Base-by-base conservation (phyloP, 1,284 basidiomycete genomes). In the Nidula niveotomentosa region DNA sequence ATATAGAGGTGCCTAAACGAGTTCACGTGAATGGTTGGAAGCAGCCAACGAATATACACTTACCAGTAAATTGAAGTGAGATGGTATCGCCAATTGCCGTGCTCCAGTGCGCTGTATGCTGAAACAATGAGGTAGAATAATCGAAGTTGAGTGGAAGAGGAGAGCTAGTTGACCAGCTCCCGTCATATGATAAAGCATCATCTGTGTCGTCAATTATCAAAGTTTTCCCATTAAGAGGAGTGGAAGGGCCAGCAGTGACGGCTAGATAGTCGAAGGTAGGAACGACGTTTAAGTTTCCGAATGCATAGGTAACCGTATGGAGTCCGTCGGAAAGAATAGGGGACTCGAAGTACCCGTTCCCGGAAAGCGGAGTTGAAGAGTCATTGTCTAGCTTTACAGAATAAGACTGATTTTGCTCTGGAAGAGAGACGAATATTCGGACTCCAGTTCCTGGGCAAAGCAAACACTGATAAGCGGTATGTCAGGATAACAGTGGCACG, bases 221-320 rank as follows among this genome's bases (percentile, higher is more conserved):
- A 3, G 69, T 72, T 41, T 62, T 63, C 18, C 69, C 68, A 15
- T 63, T 57, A 18, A 77, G 58, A 18, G 64, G 59, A 23, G 73
- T 76, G 18, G 67, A 67, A 8, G 55, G 53, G 6, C 74, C 71
- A 41, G 74, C 69, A 30, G 65, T 68, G 34, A 76, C 63, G 8
- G 71, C 66, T 15, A 75, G 52, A 55, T 73, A 77, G 56, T 77
- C 75, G 41, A 77, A 68, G 6, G 65, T 60, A 9, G 74, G 69
- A 34, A 60, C 54, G 10, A 62, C 53, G 23, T 56, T 52, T 33
- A 56, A 41, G 30, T 59, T 59, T 10, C 65, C 66, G 13, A 66
- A 56, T 15, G 69, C 66, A 59, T 72, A 74, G 1, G 62, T 65
- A 47, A 76, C 53, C 36, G 67, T 73, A 53, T 77, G 74, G 48